These are phyloP conservation scores for Oehlia diaphana DNA, from an alignment of 192 early-diverging fungal species.

Conservation along the genomic window DNA sequence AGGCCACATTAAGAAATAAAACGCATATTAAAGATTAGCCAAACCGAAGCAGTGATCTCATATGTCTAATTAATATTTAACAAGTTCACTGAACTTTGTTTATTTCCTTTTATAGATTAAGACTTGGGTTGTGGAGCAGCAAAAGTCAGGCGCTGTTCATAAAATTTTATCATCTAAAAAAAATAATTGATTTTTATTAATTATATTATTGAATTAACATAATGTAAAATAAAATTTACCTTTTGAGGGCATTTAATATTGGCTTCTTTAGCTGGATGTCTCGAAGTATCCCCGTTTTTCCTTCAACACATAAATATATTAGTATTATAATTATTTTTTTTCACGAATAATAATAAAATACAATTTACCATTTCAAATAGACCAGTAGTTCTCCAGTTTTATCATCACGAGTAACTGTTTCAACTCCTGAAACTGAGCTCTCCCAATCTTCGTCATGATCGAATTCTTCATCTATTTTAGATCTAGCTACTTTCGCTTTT, in stretches of 20 bases:
- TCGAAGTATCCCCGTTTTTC: conserved; percentile 25
- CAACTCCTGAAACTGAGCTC: conserved; percentile 11
- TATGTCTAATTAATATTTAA: conserved; percentile 1
- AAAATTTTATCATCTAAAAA: conserved; percentile 30
- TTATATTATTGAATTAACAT: neutral
- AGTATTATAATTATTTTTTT: neutral
- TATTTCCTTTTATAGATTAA: neutral
- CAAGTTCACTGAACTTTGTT: neutral
- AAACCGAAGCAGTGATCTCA: neutral
- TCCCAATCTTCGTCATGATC: conserved; percentile 26
- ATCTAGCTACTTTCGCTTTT: conserved; percentile 3
- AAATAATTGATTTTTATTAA: too few relatives aligned
- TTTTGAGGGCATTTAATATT: conserved; percentile 28
- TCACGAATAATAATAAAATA: neutral
- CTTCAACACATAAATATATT: neutral
- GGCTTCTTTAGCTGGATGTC: conserved; percentile 25
- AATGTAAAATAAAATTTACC: conserved; percentile 3
- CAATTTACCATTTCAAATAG: conserved; percentile 27
- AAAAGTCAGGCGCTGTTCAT: conserved; percentile 32
- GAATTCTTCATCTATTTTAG: conserved; percentile 2
- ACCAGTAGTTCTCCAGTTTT: conserved; percentile 31
- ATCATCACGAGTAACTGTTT: conserved; percentile 31
- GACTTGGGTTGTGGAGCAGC: conserved; percentile 9
- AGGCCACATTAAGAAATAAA: neutral
- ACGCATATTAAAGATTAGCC: neutral